These are phyloP conservation scores for Opeltia flavorubescens DNA, from an alignment of 495 filamentous ascomycete genomes.

Conservation along the genomic window DNA sequence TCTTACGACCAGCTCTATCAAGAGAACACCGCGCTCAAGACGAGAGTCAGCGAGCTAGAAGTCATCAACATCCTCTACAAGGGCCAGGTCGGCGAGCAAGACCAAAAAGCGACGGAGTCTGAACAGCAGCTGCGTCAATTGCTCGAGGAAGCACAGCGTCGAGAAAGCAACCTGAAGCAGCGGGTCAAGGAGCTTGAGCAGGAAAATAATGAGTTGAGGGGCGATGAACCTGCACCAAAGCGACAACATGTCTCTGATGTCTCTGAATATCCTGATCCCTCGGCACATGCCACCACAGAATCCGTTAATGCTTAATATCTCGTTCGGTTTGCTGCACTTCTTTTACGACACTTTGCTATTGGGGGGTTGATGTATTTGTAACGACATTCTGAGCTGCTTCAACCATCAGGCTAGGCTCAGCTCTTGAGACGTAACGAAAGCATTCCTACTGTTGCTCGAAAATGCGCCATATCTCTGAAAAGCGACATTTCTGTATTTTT, in stretches of 20 bases:
- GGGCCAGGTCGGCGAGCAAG: slow-evolving; percentile 74
- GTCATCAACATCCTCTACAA: slow-evolving; percentile 90
- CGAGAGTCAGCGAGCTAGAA: slow-evolving; percentile 83
- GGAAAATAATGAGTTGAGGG: slow-evolving; percentile 33
- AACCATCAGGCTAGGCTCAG: no score
- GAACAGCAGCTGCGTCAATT: slow-evolving; percentile 50
- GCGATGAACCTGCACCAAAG: slow-evolving; percentile 31
- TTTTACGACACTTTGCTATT: no score
- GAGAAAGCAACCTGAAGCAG: slow-evolving; percentile 72
- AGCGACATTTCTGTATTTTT: no score
- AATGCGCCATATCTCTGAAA: no score
- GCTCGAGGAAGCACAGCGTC: slow-evolving; percentile 58
- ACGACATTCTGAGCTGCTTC: no score
- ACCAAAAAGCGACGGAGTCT: slow-evolving; percentile 55
- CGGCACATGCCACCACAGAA: no score
- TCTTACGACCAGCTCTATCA: slow-evolving; percentile 68
- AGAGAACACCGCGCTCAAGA: slow-evolving; percentile 70
- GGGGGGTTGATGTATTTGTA: no score
- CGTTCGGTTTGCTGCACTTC: no score
- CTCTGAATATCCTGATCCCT: slow-evolving; percentile 27
- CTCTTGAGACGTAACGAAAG: no score
- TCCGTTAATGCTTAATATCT: no score
- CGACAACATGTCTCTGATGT: slow-evolving; percentile 30
- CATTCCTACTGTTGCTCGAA: no score
- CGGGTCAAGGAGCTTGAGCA: slow-evolving; percentile 68